Evolutionary conservation across 495 filamentous ascomycete genomes (phyloP).

Genomic region (Penicillium mononematosum): DNA sequence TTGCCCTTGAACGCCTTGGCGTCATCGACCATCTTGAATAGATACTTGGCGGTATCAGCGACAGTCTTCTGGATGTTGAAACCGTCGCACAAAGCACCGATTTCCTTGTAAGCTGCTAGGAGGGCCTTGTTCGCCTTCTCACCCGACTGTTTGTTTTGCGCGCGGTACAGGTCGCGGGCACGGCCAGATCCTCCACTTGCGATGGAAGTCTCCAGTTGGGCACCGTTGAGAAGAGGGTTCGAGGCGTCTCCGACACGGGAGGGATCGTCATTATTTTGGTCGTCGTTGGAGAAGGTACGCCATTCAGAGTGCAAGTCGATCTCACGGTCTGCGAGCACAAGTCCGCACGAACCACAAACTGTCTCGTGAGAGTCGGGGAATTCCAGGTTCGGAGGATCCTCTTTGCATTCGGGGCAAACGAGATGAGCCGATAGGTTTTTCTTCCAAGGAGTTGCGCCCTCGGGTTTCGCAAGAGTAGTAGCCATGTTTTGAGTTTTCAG

Average conservation of each 20-base stretch:
- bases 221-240: constrained; percentile 84
- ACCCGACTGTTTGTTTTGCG: constrained; percentile 78
- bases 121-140: constrained; percentile 85
- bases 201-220: constrained; percentile 89
- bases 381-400: constrained; percentile 88
- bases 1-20: constrained; percentile 93
- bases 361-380: constrained; percentile 90
- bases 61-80: constrained; percentile 77
- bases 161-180: constrained; percentile 74
- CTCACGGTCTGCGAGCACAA: constrained; percentile 87
- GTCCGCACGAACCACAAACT: constrained; percentile 85
- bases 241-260: constrained; percentile 93
- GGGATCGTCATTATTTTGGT: constrained; percentile 92
- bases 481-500: constrained; percentile 41
- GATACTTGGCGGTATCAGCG: constrained; percentile 82
- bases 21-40: constrained; percentile 91
- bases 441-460: constrained; percentile 50
- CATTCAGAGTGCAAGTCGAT: constrained; percentile 96
- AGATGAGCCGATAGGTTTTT: constrained; percentile 81
- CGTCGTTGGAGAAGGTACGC: constrained; percentile 98
- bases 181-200: constrained; percentile 74
- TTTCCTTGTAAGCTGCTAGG: constrained; percentile 82
- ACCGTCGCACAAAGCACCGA: constrained; percentile 81
- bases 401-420: constrained; percentile 86
- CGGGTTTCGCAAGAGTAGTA: constrained; percentile 22